Base-by-base conservation (phyloP, 352 stramenopile genomes). In the Globisporangium ultimum region DNA sequence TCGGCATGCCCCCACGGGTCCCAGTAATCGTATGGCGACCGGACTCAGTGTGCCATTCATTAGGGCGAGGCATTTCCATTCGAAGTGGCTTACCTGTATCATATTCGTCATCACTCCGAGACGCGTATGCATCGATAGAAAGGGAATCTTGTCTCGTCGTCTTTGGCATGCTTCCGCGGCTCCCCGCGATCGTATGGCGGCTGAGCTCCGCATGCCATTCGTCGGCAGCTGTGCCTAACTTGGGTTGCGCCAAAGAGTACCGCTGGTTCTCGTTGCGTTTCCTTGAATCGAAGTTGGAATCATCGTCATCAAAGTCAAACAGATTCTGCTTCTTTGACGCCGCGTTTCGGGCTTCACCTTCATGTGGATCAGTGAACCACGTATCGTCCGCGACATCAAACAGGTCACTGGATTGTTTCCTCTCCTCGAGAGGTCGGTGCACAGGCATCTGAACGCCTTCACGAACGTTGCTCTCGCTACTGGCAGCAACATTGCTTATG, bases 321-420 rank as follows among this genome's bases (percentile, higher is more conserved):
- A 34, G n/a, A 22, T 22, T 56, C 11, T 56, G 34, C 17, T 48
- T 38, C 42, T 42, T 17, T 8, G 17, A 13, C 18, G 58, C 47
- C 21, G 32, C 22, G 18, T 2, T 32, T 11, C 54, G 42, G 42
- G 17, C 24, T 41, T 43, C 47, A 6, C 28, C 47, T 2, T 42
- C 22, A 8, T 43, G 20, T 22, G 71, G 65, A 48, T 91, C 79
- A 0, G 59, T 71, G 69, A 91, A 91, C 81, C 79, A 91, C 22
- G 70, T 70, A 18, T 88, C 76, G 18, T 86, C 81, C 6, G 60
- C 59, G 22, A 56, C 58, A 43, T 87, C 74, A 59, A 89, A 88
- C 13, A 91, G 58, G 14, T 66, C 48, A 32, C 36, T 55, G 38
- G 58, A 34, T 9, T 53, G 38, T 11, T 41, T 21, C 17, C 34